Evolutionary conservation across 495 filamentous ascomycete species (phyloP).

Genomic region (Penicillium dipodomyicola): DNA sequence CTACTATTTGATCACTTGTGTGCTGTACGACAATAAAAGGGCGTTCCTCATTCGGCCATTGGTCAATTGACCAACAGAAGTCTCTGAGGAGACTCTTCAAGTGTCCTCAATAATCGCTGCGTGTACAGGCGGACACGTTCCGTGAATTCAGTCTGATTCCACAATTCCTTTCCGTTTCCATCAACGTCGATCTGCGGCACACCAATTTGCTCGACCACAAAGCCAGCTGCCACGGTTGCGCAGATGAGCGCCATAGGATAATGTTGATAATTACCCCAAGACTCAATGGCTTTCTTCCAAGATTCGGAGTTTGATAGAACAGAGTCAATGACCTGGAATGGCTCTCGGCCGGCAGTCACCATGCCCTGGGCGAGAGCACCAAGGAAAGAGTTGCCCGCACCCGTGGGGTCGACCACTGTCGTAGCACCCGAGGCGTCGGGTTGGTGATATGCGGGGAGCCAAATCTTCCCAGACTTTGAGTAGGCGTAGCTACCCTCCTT

Average conservation of each 20-base stretch:
- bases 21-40: conserved; percentile 49
- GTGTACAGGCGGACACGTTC: conserved; percentile 54
- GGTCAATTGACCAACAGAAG: conserved; percentile 47
- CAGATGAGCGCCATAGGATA: conserved; percentile 70
- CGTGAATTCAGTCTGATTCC: conserved; percentile 67
- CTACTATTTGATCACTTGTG: conserved; percentile 35
- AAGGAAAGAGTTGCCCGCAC: conserved; percentile 92
- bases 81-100: conserved; percentile 46
- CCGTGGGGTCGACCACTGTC: conserved; percentile 84
- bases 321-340: conserved; percentile 36
- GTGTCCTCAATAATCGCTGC: conserved; percentile 46
- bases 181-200: conserved; percentile 60
- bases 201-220: conserved; percentile 92
- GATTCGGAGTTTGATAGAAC: conserved; percentile 30
- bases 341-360: conserved; percentile 51
- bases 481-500: conserved; percentile 59
- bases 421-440: conserved; percentile 30
- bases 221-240: conserved; percentile 85
- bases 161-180: conserved; percentile 61
- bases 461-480: conserved; percentile 33
- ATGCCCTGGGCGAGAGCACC: conserved; percentile 79
- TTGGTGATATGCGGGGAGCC: conserved; percentile 60
- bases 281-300: conserved; percentile 33
- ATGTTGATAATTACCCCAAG: conserved; percentile 34
- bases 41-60: conserved; percentile 39